phyloP scores from a whole-genome alignment of 306 rosid species.

The Begonia loranthoides region DNA sequence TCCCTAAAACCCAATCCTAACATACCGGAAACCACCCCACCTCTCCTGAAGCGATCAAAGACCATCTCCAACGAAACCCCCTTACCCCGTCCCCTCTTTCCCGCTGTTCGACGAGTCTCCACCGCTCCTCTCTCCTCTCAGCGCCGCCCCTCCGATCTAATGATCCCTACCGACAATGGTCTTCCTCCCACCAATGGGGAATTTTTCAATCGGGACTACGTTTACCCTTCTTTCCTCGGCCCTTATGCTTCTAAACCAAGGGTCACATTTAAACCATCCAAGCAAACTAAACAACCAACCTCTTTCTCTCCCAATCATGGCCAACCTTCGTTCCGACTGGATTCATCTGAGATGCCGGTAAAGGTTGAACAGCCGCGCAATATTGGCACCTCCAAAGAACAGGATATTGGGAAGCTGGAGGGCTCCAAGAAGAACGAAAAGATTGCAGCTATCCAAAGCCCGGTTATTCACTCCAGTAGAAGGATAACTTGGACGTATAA shows the following conservation, averaged over 20 bases:
- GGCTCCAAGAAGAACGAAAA: neutral
- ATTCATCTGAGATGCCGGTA: neutral
- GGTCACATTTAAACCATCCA: slow-evolving; percentile 11
- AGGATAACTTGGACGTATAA: slow-evolving; percentile 12
- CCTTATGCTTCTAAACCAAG: slow-evolving; percentile 33
- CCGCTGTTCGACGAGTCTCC: slow-evolving; percentile 24
- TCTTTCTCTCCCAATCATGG: slow-evolving; percentile 2
- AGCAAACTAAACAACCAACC: slow-evolving; percentile 9
- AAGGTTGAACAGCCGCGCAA: neutral
- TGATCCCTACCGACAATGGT: slow-evolving; percentile 20
- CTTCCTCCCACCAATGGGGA: slow-evolving; percentile 12
- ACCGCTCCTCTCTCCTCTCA: slow-evolving; percentile 3
- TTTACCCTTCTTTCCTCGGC: slow-evolving; percentile 65
- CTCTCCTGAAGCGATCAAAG: slow-evolving; percentile 37
- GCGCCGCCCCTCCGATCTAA: slow-evolving; percentile 23
- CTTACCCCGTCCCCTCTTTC: slow-evolving; percentile 38
- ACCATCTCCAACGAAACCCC: slow-evolving; percentile 20
- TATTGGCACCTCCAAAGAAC: neutral
- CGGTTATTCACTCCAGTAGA: slow-evolving; percentile 1
- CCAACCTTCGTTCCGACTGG: neutral
- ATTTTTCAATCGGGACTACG: slow-evolving; percentile 43
- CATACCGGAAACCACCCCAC: slow-evolving; percentile 29
- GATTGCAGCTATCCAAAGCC: slow-evolving; percentile 3
- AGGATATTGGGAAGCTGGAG: slow-evolving; percentile 4
- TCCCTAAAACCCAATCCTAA: neutral